Conservation (phyloP, 345 rosid species). For the Pugionium cornutum region DNA sequence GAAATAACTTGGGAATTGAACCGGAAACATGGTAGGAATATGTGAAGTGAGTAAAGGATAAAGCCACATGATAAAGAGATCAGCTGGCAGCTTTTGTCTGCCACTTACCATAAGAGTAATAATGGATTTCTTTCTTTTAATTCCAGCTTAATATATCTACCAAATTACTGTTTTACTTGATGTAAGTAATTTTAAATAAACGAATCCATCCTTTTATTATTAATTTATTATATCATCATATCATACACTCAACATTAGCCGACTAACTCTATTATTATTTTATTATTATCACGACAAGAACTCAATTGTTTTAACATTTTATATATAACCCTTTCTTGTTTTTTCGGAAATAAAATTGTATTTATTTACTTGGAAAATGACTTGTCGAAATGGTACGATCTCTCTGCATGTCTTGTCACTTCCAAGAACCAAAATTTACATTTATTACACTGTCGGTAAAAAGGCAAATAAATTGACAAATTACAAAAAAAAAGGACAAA, state of each 20-base stretch:
- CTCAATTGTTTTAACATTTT: too few relatives aligned
- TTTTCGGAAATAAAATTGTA: not conserved
- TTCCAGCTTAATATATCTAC: not conserved
- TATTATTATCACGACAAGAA: not conserved
- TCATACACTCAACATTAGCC: slow-evolving; percentile 15
- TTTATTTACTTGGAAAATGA: slow-evolving; percentile 16
- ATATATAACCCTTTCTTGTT: not conserved
- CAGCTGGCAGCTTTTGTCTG: slow-evolving; percentile 27
- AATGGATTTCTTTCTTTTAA: not conserved
- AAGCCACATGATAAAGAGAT: slow-evolving; percentile 21
- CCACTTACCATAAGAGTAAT: slow-evolving; percentile 22
- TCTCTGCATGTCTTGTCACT: slow-evolving; percentile 23
- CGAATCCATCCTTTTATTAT: not conserved
- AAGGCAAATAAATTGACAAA: slow-evolving; percentile 18
- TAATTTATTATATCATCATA: not conserved
- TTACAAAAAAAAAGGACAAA: slow-evolving; percentile 17
- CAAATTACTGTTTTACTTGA: too few relatives aligned
- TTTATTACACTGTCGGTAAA: slow-evolving; percentile 28
- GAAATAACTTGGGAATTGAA: not conserved
- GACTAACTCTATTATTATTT: slow-evolving; percentile 12
- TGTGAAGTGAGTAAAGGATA: slow-evolving; percentile 1
- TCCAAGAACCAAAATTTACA: slow-evolving; percentile 8
- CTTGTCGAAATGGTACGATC: slow-evolving; percentile 3
- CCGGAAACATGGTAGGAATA: too few relatives aligned
- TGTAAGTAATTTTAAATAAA: not conserved